These are phyloP conservation scores for Paramyrothecium sp. DNA, from an alignment of 2,329 filamentous ascomycete species.

Conservation along the genomic window DNA sequence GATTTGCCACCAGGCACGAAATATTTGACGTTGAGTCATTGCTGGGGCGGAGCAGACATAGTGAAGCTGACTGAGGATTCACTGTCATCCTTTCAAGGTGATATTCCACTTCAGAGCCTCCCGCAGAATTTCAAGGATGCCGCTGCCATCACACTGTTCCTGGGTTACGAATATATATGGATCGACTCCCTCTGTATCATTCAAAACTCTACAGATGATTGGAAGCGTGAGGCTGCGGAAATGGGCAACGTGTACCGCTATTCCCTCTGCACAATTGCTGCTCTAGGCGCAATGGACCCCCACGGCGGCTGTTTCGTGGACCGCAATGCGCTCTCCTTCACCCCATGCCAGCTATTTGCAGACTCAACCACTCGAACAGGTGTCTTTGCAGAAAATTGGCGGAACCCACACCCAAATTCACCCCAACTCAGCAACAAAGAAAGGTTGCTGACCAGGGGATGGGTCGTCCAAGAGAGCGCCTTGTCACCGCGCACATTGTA, in stretches of 20 bases:
- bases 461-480: slow-evolving; percentile 1
- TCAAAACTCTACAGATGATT: background rate
- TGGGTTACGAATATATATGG: slow-evolving; percentile 1
- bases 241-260: background rate
- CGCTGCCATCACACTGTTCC: background rate
- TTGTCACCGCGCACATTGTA: background rate
- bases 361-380: background rate
- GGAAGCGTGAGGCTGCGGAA: background rate
- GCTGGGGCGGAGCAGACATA: background rate
- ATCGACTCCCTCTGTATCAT: no score
- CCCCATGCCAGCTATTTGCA: background rate
- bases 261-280: background rate
- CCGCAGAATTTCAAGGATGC: slow-evolving; percentile 2
- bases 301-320: background rate
- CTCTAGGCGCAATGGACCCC: background rate
- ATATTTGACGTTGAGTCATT: background rate
- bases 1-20: background rate
- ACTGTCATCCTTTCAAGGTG: background rate
- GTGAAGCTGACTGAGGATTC: background rate
- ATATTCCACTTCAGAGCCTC: background rate
- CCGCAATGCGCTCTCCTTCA: background rate
- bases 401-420: background rate
- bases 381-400: background rate
- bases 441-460: background rate
- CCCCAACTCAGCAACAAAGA: background rate